These are phyloP conservation scores for Serpula lacrymans DNA, from an alignment of 768 basidiomycete species.

Conservation along the genomic window DNA sequence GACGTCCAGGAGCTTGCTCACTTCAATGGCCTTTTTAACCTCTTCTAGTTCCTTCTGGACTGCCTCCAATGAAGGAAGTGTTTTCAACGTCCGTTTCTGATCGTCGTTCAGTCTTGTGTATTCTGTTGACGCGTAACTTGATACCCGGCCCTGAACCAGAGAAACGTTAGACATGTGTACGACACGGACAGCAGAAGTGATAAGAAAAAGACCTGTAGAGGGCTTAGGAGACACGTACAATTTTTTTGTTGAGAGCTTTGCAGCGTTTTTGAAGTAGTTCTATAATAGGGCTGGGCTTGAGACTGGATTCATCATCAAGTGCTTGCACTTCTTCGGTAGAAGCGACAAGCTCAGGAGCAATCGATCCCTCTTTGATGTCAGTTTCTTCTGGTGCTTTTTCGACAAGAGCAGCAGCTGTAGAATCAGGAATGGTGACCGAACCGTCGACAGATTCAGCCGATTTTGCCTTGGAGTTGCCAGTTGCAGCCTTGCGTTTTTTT, in stretches of 20 bases:
- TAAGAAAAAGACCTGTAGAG: too few species aligned
- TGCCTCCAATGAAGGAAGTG: constrained; percentile 73
- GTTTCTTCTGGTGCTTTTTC: constrained; percentile 49
- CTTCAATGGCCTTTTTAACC: constrained; percentile 82
- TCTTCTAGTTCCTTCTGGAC: constrained; percentile 80
- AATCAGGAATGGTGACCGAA: constrained; percentile 39
- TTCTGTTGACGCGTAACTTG: constrained; percentile 64
- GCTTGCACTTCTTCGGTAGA: constrained; percentile 35
- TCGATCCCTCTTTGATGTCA: constrained; percentile 45
- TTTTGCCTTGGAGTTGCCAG: constrained; percentile 42
- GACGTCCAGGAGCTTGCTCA: constrained; percentile 26
- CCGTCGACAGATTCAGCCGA: constrained; percentile 42
- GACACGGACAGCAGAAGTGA: constrained; percentile 9
- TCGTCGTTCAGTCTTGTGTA: constrained; percentile 82
- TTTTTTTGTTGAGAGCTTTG: constrained; percentile 78
- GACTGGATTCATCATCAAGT: constrained; percentile 42
- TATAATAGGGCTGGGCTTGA: constrained; percentile 66
- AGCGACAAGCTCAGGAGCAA: constrained; percentile 45
- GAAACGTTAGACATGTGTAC: constrained; percentile 5
- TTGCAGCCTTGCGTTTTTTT: constrained; percentile 66
- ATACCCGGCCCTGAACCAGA: constrained; percentile 60
- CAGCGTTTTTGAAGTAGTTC: constrained; percentile 79
- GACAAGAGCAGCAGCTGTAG: constrained; percentile 39
- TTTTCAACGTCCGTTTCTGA: constrained; percentile 71
- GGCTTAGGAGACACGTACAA: constrained; percentile 54